Base-by-base conservation (phyloP, 345 rosid genomes). In the Alliaria petiolata region DNA sequence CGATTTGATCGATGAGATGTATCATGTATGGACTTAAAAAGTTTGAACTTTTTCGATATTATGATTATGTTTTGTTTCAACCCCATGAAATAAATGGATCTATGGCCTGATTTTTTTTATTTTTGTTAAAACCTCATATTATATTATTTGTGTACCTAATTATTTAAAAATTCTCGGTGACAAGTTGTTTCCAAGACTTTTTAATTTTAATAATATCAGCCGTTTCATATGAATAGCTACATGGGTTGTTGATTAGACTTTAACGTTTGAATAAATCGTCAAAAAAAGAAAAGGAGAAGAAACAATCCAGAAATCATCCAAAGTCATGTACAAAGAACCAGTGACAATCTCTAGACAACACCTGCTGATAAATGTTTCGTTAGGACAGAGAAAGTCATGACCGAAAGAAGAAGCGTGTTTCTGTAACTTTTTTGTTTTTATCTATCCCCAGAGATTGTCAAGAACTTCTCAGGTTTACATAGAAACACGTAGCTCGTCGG, bases 281-380 rank as follows among this genome's bases (percentile, higher is more conserved):
- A 34, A 45, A 12, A 19, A 4, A 31, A 49, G 39, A 6, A 58
- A n/a, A 30, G n/a, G n/a, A n/a, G 3, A 33, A 43, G 46, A 17
- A 50, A 59, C 31, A 59, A 43, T 47, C 53, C 1, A 57, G 22
- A 65, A 16, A 56, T 19, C 20, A 50, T 12, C 78, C 56, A 59
- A 59, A 60, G 53, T 52, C 25, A 44, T 75, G 79, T 75, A 61
- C 25, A 31, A 53, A 75, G 47, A 68, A 53, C 17, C 43, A 67
- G 15, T 68, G 79, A 75, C 79, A 75, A 26, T 43, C 63, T 43
- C 74, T 35, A 68, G 79, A 75, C 74, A 75, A n/a, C 55, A 52
- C 35, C 26, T 60, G 47, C 30, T 53, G 62, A 28, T 61, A 51
- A 53, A 74, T 66, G 78, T 74, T 61, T 56, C 3, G 54, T 12